phyloP scores from a whole-genome alignment of 2,329 filamentous ascomycete genomes.

The Zymoseptoria pseudotritici region DNA sequence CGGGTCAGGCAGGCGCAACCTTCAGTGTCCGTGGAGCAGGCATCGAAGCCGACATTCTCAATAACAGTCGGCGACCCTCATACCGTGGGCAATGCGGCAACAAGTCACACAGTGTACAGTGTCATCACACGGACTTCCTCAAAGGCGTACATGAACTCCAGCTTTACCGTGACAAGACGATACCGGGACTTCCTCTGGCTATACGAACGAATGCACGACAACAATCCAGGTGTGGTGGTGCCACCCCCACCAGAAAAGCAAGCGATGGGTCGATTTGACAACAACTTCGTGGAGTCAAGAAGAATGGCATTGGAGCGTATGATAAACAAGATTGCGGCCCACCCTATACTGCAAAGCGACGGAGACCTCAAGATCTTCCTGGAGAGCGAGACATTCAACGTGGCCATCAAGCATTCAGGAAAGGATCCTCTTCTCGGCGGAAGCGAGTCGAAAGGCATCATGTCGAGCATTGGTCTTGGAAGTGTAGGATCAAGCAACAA shows the following conservation, averaged over 20 bases:
- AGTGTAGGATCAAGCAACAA: slow-evolving; percentile 68
- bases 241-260: slow-evolving; percentile 97
- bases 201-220: slow-evolving; percentile 87
- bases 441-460: slow-evolving; percentile 83
- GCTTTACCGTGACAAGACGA: slow-evolving; percentile 87
- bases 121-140: slow-evolving; percentile 94
- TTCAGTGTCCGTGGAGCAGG: slow-evolving; percentile 86
- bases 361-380: slow-evolving; percentile 91
- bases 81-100: slow-evolving; percentile 94
- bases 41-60: slow-evolving; percentile 81
- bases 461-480: slow-evolving; percentile 65
- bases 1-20: slow-evolving; percentile 53
- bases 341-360: slow-evolving; percentile 87
- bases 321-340: slow-evolving; percentile 89
- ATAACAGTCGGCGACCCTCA: slow-evolving; percentile 94
- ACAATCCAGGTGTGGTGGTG: slow-evolving; percentile 90
- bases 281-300: slow-evolving; percentile 89
- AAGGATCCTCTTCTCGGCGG: slow-evolving; percentile 68
- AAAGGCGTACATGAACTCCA: slow-evolving; percentile 85
- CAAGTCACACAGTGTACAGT: slow-evolving; percentile 95
- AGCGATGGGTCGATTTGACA: slow-evolving; percentile 90
- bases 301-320: slow-evolving; percentile 91
- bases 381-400: slow-evolving; percentile 90
- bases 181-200: slow-evolving; percentile 98
- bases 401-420: slow-evolving; percentile 88